These are phyloP conservation scores for Hyaloscypha bicolor DNA, from an alignment of 495 filamentous ascomycete species.

Conservation along the genomic window DNA sequence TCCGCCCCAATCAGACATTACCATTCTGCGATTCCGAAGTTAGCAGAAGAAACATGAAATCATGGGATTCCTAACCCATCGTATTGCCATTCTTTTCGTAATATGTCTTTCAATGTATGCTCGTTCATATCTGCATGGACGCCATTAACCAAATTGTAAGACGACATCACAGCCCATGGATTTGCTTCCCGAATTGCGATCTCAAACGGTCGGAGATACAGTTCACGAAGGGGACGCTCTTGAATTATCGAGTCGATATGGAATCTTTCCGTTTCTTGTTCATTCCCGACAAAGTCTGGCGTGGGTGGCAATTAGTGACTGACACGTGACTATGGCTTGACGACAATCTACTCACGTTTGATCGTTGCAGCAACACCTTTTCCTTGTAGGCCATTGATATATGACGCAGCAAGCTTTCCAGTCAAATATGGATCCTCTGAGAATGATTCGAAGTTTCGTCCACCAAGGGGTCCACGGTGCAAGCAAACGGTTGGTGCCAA, in stretches of 20 bases:
- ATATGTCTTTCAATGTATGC: conserved; percentile 68
- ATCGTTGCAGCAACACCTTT: conserved; percentile 76
- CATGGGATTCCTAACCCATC: conserved; percentile 53
- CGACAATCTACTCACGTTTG: conserved; percentile 57
- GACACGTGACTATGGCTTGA: conserved; percentile 8
- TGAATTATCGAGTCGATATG: conserved; percentile 71
- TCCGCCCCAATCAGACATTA: conserved; percentile 76
- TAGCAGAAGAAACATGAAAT: conserved; percentile 26
- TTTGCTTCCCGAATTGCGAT: conserved; percentile 78
- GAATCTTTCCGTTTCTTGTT: conserved; percentile 80
- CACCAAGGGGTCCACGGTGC: conserved; percentile 79
- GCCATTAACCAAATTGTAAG: conserved; percentile 86
- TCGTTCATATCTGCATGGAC: conserved; percentile 75
- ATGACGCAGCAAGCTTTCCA: conserved; percentile 71
- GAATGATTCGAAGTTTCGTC: conserved; percentile 85
- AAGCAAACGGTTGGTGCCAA: conserved; percentile 83
- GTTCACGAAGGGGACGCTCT: conserved; percentile 74
- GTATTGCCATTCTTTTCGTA: conserved; percentile 76
- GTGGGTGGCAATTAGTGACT: conserved; percentile 31
- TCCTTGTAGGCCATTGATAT: conserved; percentile 74
- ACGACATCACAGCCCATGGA: conserved; percentile 79
- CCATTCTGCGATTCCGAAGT: conserved; percentile 46
- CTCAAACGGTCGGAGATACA: conserved; percentile 83
- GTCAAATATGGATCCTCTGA: conserved; percentile 82
- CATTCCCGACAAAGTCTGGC: conserved; percentile 77